Base-by-base conservation (phyloP, 495 filamentous ascomycete species). In the Penicillium waksmanii region DNA sequence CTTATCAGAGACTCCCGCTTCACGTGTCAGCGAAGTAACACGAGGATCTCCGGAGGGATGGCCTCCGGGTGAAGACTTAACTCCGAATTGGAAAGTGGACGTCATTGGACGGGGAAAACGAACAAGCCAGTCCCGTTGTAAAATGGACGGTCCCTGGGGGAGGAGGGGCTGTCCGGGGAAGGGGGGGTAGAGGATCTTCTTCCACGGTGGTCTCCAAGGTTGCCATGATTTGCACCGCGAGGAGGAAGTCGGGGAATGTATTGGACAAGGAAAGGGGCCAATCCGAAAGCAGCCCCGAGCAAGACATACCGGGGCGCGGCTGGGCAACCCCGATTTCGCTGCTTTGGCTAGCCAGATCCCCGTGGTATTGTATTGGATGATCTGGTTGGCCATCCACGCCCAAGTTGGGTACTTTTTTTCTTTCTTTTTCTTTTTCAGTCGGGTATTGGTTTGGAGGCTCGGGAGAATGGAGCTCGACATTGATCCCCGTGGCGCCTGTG, bases 321-420 rank as follows among this genome's bases (percentile, higher is more conserved):
- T 56, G 63, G 56, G 49, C 2, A 38, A 59, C 62, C 58, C 74
- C 74, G 74, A 75, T 58, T 59, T 75, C 74, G 74, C 73, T 38
- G 36, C 36, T 31, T 31, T 31, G 27, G 27, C 6, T 31, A 0
- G 8, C 27, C 6, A 31, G 27, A 31, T 31, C 27, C 27, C 27
- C 27, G 8, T 31, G 27, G 27, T 31, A 3, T 6, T 31, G 8
- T 31, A 31, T 31, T 31, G 27, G 27, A 31, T 31, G 27, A 31
- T 8, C 27, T 31, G 27, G 7, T 9, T 31, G 27, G 5, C 27
- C 6, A 31, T 31, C 6, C 5, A 31, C 8, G 8, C 3, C 27
- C 5, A 8, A 31, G 27, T 31, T 9, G 27, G 27, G 27, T 31
- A 31, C 27, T 31, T 3, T 3, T 23, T 23, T 23, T 3, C 8